A percentile compares a stretch with the other conserved stretches of the same genome.
Conservation (phyloP, 208 protist species). For the Herpetomonas muscarum region DNA sequence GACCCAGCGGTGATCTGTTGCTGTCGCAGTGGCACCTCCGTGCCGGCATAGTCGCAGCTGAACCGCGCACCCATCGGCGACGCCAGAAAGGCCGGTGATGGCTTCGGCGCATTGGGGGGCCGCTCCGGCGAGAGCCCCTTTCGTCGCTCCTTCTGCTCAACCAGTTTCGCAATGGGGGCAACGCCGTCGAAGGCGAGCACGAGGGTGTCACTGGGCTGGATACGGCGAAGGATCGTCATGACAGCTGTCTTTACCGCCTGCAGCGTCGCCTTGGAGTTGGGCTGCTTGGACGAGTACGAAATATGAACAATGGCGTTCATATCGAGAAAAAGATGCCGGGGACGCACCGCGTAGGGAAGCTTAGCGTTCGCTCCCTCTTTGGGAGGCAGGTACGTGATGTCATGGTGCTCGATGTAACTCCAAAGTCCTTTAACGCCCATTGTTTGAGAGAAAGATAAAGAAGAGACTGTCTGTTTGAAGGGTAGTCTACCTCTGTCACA, state of each 20-base stretch:
- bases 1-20: constrained; percentile 70
- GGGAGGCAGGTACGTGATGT: constrained; percentile 23
- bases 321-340: constrained; percentile 72
- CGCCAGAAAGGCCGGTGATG: background rate
- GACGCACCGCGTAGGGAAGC: constrained; percentile 21
- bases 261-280: constrained; percentile 35
- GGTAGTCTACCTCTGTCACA: too few species aligned
- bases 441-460: background rate
- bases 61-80: constrained; percentile 12
- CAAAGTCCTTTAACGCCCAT: constrained; percentile 82
- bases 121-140: constrained; percentile 11
- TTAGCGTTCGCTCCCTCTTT: background rate
- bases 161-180: constrained; percentile 64
- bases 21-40: constrained; percentile 32
- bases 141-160: constrained; percentile 64
- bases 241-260: constrained; percentile 26
- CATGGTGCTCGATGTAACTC: constrained; percentile 67
- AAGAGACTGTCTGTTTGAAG: too few species aligned
- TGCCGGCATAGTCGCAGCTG: constrained; percentile 43
- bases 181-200: constrained; percentile 76
- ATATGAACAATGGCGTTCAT: constrained; percentile 83
- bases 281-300: constrained; percentile 18
- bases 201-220: constrained; percentile 39
- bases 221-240: constrained; percentile 25
- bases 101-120: background rate